phyloP scores from a whole-genome alignment of 306 rosid genomes.

The Ormosia emarginata region DNA sequence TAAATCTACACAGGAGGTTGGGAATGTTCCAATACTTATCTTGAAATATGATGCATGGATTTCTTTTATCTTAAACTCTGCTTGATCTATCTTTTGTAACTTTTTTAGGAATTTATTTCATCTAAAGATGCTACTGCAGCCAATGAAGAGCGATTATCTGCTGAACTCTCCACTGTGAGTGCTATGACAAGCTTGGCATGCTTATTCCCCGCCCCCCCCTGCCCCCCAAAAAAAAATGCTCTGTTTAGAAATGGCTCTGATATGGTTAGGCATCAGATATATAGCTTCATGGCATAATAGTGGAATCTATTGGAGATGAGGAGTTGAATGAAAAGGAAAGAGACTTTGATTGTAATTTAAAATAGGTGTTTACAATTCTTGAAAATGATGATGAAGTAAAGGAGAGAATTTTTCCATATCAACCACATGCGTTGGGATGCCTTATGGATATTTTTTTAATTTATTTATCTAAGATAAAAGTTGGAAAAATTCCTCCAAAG shows the following conservation, averaged over 20 bases:
- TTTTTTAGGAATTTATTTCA: constrained; percentile 60
- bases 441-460: neutral
- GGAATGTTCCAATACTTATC: constrained; percentile 1
- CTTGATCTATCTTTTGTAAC: constrained; percentile 9
- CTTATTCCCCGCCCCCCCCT: neutral
- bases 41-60: neutral
- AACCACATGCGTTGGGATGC: neutral
- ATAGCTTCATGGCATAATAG: neutral
- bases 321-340: neutral
- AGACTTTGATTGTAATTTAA: neutral
- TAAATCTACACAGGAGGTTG: constrained; percentile 73
- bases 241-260: neutral
- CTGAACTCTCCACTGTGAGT: constrained; percentile 90
- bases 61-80: neutral
- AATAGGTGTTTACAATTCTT: neutral
- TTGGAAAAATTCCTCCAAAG: neutral
- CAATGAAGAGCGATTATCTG: constrained; percentile 65
- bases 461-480: neutral
- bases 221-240: neutral
- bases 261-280: constrained; percentile 4
- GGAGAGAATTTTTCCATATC: neutral
- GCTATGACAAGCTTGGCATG: constrained; percentile 1
- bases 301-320: neutral
- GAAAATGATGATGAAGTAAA: neutral
- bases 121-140: constrained; percentile 66